These are phyloP conservation scores for Wickerhamiella lipophila DNA, from an alignment of 805 yeast species.

Conservation along the genomic window DNA sequence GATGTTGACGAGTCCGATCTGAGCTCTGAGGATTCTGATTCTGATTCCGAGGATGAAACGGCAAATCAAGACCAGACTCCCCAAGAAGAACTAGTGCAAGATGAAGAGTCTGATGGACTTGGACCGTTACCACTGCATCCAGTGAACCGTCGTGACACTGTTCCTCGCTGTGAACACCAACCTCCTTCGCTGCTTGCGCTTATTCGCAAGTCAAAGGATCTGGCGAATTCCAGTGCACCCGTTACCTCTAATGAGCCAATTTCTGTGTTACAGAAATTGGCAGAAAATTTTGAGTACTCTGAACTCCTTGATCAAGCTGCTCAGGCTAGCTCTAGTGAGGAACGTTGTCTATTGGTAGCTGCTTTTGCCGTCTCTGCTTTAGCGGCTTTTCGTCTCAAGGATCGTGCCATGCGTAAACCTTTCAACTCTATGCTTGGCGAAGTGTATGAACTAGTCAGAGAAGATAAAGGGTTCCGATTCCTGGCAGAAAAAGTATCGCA, in stretches of 20 bases:
- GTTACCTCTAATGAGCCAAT: conserved; percentile 89
- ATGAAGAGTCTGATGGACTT: conserved; percentile 23
- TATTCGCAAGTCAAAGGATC: conserved; percentile 76
- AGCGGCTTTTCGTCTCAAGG: conserved; percentile 59
- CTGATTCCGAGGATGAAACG: conserved; percentile 16
- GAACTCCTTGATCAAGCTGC: conserved; percentile 52
- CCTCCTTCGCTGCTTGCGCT: conserved; percentile 79
- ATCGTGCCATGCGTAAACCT: conserved; percentile 73
- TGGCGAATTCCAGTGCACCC: conserved; percentile 75
- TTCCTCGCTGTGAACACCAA: conserved; percentile 40
- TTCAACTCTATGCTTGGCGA: conserved; percentile 92
- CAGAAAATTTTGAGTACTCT: conserved; percentile 72
- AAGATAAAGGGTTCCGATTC: conserved; percentile 62
- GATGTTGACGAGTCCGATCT: conserved; percentile 13
- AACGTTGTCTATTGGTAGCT: conserved; percentile 50
- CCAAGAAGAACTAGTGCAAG: not conserved
- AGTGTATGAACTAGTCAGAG: conserved; percentile 79
- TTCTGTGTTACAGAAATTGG: conserved; percentile 61
- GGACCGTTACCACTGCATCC: conserved; percentile 49
- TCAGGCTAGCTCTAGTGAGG: conserved; percentile 37
- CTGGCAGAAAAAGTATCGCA: conserved; percentile 80
- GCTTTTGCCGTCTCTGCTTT: conserved; percentile 69
- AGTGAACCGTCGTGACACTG: conserved; percentile 44
- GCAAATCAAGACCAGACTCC: conserved; percentile 11
- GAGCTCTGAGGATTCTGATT: not conserved